Conservation (phyloP, 371 early-diverging fungal genomes). For the Mucor irregularis region DNA sequence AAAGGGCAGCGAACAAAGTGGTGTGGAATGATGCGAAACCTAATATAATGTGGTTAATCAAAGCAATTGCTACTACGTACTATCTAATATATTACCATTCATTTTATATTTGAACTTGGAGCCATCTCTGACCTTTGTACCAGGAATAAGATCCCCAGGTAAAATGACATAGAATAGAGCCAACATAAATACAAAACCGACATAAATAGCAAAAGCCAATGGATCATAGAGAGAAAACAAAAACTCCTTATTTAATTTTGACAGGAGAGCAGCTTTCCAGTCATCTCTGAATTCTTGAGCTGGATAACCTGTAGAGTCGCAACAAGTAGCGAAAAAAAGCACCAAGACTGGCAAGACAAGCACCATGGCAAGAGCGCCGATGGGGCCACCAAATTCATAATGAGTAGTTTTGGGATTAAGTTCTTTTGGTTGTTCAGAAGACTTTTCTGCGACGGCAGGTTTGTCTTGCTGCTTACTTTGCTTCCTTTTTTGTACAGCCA, state of each 20-base stretch:
- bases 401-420: conserved; percentile 58
- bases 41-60: neutral
- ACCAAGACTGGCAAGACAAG: conserved; percentile 63
- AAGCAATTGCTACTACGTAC: neutral
- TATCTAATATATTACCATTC: conserved; percentile 54
- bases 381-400: conserved; percentile 84
- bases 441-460: neutral
- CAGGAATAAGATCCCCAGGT: conserved; percentile 69
- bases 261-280: conserved; percentile 13
- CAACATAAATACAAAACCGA: conserved; percentile 72
- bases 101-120: conserved; percentile 65
- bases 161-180: conserved; percentile 62
- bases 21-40: conserved; percentile 56
- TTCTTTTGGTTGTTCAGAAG: conserved; percentile 12
- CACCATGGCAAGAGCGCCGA: conserved; percentile 72
- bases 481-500: conserved; percentile 14
- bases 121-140: conserved; percentile 73
- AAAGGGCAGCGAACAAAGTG: conserved; percentile 52
- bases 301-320: conserved; percentile 45
- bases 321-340: conserved; percentile 42
- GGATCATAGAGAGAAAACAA: conserved; percentile 36
- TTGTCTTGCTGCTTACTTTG: neutral
- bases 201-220: conserved; percentile 61
- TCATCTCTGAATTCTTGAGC: conserved; percentile 32
- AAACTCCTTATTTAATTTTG: conserved; percentile 22